Conservation (phyloP, 768 basidiomycete species). For the Lactarius trivialis region DNA sequence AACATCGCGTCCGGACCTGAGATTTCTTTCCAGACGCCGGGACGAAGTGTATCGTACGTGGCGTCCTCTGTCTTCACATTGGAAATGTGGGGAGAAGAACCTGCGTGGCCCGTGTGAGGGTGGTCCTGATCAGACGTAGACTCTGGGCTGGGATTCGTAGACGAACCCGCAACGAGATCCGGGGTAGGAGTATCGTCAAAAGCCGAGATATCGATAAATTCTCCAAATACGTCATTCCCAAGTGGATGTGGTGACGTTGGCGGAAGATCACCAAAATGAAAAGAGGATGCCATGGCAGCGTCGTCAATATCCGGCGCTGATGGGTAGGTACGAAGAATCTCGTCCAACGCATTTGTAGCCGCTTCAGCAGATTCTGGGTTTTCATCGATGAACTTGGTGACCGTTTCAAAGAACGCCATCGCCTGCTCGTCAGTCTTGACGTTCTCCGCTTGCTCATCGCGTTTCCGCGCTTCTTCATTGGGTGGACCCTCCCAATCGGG, state of each 20-base stretch:
- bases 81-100: constrained; percentile 37
- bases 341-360: constrained; percentile 54
- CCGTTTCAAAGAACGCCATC: constrained; percentile 50
- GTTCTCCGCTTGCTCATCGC: constrained; percentile 19
- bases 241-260: constrained; percentile 27
- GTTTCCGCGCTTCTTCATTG: constrained; percentile 36
- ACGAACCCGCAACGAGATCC: constrained; percentile 62
- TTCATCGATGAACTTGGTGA: constrained; percentile 57
- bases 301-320: constrained; percentile 37
- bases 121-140: constrained; percentile 56
- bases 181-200: constrained; percentile 60
- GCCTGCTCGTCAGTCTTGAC: constrained; percentile 67
- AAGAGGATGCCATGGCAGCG: constrained; percentile 23
- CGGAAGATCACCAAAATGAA: constrained; percentile 28
- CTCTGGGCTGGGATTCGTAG: constrained; percentile 72
- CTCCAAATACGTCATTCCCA: constrained; percentile 45
- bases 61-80: constrained; percentile 42
- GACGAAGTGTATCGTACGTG: constrained; percentile 42
- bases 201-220: constrained; percentile 65
- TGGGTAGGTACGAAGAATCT: constrained; percentile 53
- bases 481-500: constrained; percentile 63
- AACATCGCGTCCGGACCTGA: constrained; percentile 72
- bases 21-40: constrained; percentile 61
- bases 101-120: constrained; percentile 34
- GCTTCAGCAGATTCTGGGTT: constrained; percentile 33